Evolutionary conservation across 495 filamentous ascomycete genomes (phyloP), one percentile per base, ranked within the genome.

Genomic region (Oleoguttula mirabilis): DNA sequence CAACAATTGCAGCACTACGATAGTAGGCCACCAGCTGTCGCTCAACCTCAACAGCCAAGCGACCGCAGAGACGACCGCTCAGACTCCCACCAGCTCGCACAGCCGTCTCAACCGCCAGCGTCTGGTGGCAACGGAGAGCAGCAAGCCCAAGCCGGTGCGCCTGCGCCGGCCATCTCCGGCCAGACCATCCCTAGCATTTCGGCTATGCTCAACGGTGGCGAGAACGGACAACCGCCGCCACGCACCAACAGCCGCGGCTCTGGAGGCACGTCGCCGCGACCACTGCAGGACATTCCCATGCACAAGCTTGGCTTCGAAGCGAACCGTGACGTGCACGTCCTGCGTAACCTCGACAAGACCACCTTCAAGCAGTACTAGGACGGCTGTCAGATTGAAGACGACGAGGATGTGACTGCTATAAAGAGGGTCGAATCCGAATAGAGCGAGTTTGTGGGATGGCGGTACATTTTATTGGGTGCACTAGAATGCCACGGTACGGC

Each of bases 151-250:
- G 1, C 35, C 27, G 36, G 50, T 24, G 39, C 41, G 21, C 34
- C 19, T n/a, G 14, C 33, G 21, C 2, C 3, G 3, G 30, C 42
- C 31, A 31, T 21, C 41, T 21, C 23, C 43, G 24, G 55, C 43
- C 54, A 53, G 30, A 59, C 43, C 32, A 63, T 63, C n/a, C 60
- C 60, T 5, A 57, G 52, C 48, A 64, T 62, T 23, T 57, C 55
- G 4, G 48, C 40, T 39, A 47, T 62, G 45, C 55, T 62, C 5
- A 56, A 61, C 40, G 57, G 43, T 19, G 49, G 44, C 19, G 28
- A 15, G 17, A 40, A 45, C 7, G 49, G 40, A 3, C 36, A 46
- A 27, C 44, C 43, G 2, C 43, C 48, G 8, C 27, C 4, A 28
- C 52, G 52, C 21, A 35, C 37, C 1, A 52, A 31, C 22, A 55